phyloP scores from a whole-genome alignment of 495 filamentous ascomycete species.

The Aspergillus kassunensis region DNA sequence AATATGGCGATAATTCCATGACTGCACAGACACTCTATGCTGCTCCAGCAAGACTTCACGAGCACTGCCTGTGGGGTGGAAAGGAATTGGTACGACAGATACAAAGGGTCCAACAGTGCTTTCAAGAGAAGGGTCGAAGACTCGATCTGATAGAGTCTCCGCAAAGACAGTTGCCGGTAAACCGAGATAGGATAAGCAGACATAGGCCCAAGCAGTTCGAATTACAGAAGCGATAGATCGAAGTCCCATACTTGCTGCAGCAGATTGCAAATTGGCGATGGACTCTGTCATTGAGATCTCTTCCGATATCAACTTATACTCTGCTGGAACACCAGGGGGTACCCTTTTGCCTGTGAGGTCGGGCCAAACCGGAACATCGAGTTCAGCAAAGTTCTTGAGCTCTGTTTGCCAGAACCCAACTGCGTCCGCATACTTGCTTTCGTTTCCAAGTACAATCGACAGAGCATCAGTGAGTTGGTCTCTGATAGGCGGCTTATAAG shows the following conservation, averaged over 20 bases:
- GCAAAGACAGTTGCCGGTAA: constrained; percentile 29
- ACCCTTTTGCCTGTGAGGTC: constrained; percentile 25
- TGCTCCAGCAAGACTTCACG: constrained; percentile 23
- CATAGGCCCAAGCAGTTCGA: constrained; percentile 27
- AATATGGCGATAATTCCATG: constrained; percentile 23
- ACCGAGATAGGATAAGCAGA: constrained; percentile 30
- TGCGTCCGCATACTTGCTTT: constrained; percentile 13
- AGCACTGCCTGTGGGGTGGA: constrained; percentile 18
- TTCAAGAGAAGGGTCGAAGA: constrained; percentile 22
- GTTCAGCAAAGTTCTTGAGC: constrained; percentile 16
- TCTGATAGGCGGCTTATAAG: constrained; percentile 18
- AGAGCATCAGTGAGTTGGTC: constrained; percentile 26
- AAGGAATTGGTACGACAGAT: constrained; percentile 31
- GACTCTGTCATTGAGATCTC: constrained; percentile 15
- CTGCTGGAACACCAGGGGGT: constrained; percentile 12
- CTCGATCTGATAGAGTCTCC: constrained; percentile 32
- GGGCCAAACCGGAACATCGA: constrained; percentile 28
- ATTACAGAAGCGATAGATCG: constrained; percentile 30
- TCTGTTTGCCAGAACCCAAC: constrained; percentile 25
- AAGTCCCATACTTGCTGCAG: constrained; percentile 23
- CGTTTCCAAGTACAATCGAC: constrained; percentile 17
- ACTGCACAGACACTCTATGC: constrained; percentile 20
- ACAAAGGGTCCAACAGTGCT: constrained; percentile 29
- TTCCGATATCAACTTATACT: constrained; percentile 14
- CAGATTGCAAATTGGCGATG: constrained; percentile 15